phyloP scores from a whole-genome alignment of 495 filamentous ascomycete species.

The Penicillium simplicissimum region DNA sequence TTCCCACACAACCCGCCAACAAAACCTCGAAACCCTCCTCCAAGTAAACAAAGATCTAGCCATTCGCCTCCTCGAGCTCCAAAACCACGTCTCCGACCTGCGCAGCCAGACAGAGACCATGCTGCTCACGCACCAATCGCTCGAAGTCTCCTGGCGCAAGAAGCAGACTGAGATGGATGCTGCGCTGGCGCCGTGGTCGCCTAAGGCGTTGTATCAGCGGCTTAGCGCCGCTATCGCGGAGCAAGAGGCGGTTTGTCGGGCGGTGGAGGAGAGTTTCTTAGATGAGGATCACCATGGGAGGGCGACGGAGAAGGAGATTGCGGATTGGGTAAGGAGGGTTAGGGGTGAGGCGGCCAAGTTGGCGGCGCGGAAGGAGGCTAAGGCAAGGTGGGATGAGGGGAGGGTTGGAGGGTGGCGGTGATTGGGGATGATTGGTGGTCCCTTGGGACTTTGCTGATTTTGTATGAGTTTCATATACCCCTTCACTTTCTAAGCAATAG shows the following conservation, averaged over 20 bases:
- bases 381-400: slow-evolving; percentile 92
- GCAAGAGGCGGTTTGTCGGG: slow-evolving; percentile 77
- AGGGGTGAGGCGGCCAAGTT: slow-evolving; percentile 72
- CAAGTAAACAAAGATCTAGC: slow-evolving; percentile 63
- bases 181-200: slow-evolving; percentile 80
- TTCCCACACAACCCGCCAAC: slow-evolving; percentile 52
- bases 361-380: slow-evolving; percentile 75
- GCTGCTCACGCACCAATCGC: slow-evolving; percentile 76
- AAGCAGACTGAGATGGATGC: slow-evolving; percentile 88
- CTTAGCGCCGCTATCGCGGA: slow-evolving; percentile 73
- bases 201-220: slow-evolving; percentile 78
- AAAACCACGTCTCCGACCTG: slow-evolving; percentile 58
- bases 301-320: slow-evolving; percentile 74
- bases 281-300: slow-evolving; percentile 57
- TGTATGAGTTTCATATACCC: background rate
- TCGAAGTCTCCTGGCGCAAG: slow-evolving; percentile 86
- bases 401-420: slow-evolving; percentile 90
- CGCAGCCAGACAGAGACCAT: slow-evolving; percentile 73
- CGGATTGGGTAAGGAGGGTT: slow-evolving; percentile 80
- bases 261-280: slow-evolving; percentile 87
- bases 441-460: too few species aligned
- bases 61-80: slow-evolving; percentile 66
- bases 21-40: slow-evolving; percentile 58
- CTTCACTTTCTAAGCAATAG: background rate
- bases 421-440: slow-evolving; percentile 15